phyloP scores from a whole-genome alignment of 73 alveolate species.

The Blepharisma stoltei region DNA sequence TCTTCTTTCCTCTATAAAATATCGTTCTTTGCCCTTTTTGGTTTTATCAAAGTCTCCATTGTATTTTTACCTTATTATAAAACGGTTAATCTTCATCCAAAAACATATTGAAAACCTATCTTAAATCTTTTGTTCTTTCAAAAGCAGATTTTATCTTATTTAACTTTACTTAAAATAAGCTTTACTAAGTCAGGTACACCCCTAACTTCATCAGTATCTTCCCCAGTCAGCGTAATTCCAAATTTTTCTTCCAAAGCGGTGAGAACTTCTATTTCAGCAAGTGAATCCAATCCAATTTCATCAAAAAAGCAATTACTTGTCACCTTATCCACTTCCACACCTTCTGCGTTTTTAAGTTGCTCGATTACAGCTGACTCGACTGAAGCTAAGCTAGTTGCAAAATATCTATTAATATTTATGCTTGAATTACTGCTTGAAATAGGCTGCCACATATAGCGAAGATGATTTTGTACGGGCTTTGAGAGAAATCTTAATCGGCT shows the following conservation, averaged over 20 bases:
- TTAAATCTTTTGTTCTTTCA: too few relatives aligned
- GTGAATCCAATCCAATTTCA: conserved; percentile 13
- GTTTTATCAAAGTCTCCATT: too few relatives aligned
- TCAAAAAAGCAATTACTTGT: neutral
- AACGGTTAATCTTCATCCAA: too few relatives aligned
- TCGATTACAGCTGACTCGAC: neutral
- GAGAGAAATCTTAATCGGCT: too few relatives aligned
- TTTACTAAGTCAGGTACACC: conserved; percentile 3
- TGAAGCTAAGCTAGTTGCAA: neutral
- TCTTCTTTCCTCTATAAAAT: too few relatives aligned
- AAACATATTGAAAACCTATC: too few relatives aligned
- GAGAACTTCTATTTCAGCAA: neutral
- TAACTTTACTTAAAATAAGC: neutral
- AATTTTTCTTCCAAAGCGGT: conserved; percentile 18
- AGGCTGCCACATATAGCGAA: too few relatives aligned
- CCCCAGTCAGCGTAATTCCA: neutral
- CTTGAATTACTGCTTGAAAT: too few relatives aligned
- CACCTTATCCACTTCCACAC: neutral
- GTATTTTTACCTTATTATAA: too few relatives aligned
- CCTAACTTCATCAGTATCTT: neutral
- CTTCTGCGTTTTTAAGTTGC: neutral
- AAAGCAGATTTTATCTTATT: neutral
- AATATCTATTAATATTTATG: neutral
- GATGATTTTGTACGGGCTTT: too few relatives aligned
- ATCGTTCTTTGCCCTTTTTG: too few relatives aligned